Evolutionary conservation across 495 filamentous ascomycete genomes (phyloP).

Genomic region (Aspergillus indologenus): DNA sequence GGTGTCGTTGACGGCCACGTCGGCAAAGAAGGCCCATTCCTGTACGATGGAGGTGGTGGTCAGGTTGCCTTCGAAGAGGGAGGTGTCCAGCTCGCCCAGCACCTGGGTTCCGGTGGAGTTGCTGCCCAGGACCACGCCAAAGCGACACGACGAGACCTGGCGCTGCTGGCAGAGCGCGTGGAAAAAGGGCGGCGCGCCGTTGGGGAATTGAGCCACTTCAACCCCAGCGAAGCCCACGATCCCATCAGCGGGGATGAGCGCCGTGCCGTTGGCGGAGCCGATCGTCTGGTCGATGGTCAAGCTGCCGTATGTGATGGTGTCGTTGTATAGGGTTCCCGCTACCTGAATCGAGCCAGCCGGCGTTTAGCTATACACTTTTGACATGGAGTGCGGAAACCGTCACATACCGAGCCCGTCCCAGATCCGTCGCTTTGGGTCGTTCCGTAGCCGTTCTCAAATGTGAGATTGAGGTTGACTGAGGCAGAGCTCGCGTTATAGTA

Average conservation of each 20-base stretch:
- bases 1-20: conserved; percentile 13
- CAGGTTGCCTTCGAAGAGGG: conserved; percentile 14
- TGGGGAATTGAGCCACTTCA: conserved; percentile 8
- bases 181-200: conserved; percentile 10
- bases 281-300: conserved; percentile 10
- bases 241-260: conserved; percentile 16
- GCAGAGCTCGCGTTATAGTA: conserved; percentile 7
- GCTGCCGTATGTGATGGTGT: conserved; percentile 14
- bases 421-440: conserved; percentile 19
- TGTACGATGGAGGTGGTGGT: conserved; percentile 7
- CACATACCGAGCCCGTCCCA: conserved; percentile 15
- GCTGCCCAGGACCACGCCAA: conserved; percentile 10
- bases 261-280: conserved; percentile 5
- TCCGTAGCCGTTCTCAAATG: conserved; percentile 13
- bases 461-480: conserved; percentile 4
- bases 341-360: conserved; percentile 1
- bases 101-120: conserved; percentile 13
- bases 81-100: conserved; percentile 10
- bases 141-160: conserved; percentile 11
- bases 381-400: too few species aligned
- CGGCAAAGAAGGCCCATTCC: conserved; percentile 14
- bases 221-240: conserved; percentile 18
- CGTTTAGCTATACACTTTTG: too few species aligned
- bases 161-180: conserved; percentile 12
- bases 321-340: conserved; percentile 11